A percentile compares a stretch with the other conserved stretches of the same genome.
phyloP scores from a whole-genome alignment of 305 asterid species.

The Fraxinus velutina region DNA sequence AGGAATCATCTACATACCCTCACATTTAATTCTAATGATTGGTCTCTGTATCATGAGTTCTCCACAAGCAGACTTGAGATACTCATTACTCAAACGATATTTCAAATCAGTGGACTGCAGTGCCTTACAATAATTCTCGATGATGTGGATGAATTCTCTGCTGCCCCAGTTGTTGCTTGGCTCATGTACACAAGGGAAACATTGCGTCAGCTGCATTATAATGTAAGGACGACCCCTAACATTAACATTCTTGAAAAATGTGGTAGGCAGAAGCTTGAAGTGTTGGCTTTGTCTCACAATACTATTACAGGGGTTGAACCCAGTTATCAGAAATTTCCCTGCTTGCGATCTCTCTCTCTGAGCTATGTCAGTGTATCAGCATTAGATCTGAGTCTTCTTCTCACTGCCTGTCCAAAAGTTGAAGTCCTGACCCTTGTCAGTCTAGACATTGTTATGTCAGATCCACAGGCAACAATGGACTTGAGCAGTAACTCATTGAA shows the following conservation, averaged over 20 bases:
- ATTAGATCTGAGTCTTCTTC: slow-evolving; percentile 69
- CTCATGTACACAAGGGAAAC: slow-evolving; percentile 84
- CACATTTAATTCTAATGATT: slow-evolving; percentile 63
- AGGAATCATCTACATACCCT: slow-evolving; percentile 74
- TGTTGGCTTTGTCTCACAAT: slow-evolving; percentile 70
- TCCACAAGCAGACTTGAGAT: slow-evolving; percentile 64
- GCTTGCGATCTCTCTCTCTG: slow-evolving; percentile 60
- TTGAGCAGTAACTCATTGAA: slow-evolving; percentile 67
- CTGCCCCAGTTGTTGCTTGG: slow-evolving; percentile 88
- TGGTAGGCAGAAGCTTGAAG: slow-evolving; percentile 79
- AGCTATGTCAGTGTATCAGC: slow-evolving; percentile 77
- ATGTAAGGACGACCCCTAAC: slow-evolving; percentile 69
- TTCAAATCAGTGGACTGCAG: slow-evolving; percentile 69
- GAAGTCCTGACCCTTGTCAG: slow-evolving; percentile 54
- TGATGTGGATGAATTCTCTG: slow-evolving; percentile 76
- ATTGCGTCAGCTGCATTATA: slow-evolving; percentile 71
- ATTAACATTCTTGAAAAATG: slow-evolving; percentile 83
- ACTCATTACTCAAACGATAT: slow-evolving; percentile 69
- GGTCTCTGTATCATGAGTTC: slow-evolving; percentile 73
- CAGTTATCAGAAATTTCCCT: slow-evolving; percentile 72
- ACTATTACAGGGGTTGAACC: slow-evolving; percentile 78
- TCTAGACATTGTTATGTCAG: slow-evolving; percentile 84
- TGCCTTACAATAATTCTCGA: slow-evolving; percentile 71
- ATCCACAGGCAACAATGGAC: slow-evolving; percentile 73
- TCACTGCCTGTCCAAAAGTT: slow-evolving; percentile 69